These are phyloP conservation scores for Haplosporangium gracile DNA, from an alignment of 192 early-diverging fungal genomes.

Conservation along the genomic window DNA sequence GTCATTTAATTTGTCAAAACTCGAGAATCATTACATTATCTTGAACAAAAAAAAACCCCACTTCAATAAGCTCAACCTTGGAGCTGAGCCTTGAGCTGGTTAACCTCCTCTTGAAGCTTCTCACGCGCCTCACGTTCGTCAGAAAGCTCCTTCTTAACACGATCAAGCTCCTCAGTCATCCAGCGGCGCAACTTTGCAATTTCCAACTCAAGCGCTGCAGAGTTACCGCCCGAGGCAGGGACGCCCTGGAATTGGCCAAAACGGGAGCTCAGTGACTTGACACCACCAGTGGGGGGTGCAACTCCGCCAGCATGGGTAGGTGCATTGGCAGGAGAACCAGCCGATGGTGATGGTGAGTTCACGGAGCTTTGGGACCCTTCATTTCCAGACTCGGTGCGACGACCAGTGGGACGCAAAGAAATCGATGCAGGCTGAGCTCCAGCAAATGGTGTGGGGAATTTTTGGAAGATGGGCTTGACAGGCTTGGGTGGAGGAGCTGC, in stretches of 20 bases:
- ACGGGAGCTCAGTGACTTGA: constrained; percentile 49
- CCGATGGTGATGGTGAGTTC: background rate
- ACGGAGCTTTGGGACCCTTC: constrained; percentile 16
- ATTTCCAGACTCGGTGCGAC: constrained; percentile 20
- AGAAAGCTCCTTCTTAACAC: constrained; percentile 47
- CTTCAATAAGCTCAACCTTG: constrained; percentile 17
- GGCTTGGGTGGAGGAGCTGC: constrained; percentile 54
- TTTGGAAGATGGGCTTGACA: constrained; percentile 56
- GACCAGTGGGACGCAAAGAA: constrained; percentile 35
- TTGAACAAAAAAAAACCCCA: background rate
- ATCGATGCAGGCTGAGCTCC: constrained; percentile 31
- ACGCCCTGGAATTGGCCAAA: constrained; percentile 60
- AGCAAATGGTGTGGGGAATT: constrained; percentile 55
- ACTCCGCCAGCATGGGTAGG: background rate
- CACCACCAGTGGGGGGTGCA: constrained; percentile 48
- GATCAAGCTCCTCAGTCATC: constrained; percentile 57
- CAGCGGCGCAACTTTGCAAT: constrained; percentile 53
- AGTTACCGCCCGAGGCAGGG: constrained; percentile 41
- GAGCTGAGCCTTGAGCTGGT: constrained; percentile 35
- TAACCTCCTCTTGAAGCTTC: constrained; percentile 38
- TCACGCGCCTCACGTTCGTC: constrained; percentile 53
- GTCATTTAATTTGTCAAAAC: background rate
- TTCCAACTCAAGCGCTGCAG: constrained; percentile 43
- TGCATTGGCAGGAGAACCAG: constrained; percentile 11
- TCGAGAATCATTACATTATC: background rate